Conservation (phyloP, 2,329 filamentous ascomycete genomes). For the Scedosporium boydii region DNA sequence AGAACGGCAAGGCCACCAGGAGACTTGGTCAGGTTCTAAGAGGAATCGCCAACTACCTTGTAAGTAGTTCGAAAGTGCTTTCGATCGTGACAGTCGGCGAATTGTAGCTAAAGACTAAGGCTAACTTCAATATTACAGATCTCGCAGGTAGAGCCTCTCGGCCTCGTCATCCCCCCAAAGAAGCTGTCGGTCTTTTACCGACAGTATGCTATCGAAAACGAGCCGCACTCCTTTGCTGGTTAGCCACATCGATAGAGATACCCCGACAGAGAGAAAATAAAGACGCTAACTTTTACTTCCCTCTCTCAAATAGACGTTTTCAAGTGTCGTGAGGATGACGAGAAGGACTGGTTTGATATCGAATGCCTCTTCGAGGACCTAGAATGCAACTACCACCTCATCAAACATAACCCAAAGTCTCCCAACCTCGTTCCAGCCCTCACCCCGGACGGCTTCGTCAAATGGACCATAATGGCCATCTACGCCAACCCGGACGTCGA, state of each 20-base stretch:
- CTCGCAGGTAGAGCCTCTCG: neutral
- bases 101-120: neutral
- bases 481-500: slow-evolving; percentile 70
- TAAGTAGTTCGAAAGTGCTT: slow-evolving; percentile 25
- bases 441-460: slow-evolving; percentile 57
- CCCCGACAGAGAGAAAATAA: neutral
- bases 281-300: slow-evolving; percentile 32
- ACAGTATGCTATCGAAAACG: slow-evolving; percentile 51
- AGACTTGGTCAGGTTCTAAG: slow-evolving; percentile 62
- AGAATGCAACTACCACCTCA: slow-evolving; percentile 54
- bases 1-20: slow-evolving; percentile 54
- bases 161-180: slow-evolving; percentile 60
- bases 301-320: slow-evolving; percentile 53
- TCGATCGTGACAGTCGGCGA: neutral
- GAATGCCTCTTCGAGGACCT: slow-evolving; percentile 47
- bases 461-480: slow-evolving; percentile 65
- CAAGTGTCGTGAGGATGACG: slow-evolving; percentile 19
- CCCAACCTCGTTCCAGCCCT: slow-evolving; percentile 53
- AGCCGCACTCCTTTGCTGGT: slow-evolving; percentile 62
- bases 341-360: slow-evolving; percentile 23
- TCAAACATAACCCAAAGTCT: slow-evolving; percentile 43
- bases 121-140: neutral
- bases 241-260: slow-evolving; percentile 18
- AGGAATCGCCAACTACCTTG: slow-evolving; percentile 65
- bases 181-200: slow-evolving; percentile 70